These are phyloP conservation scores for Plasmodium relictum DNA, from an alignment of 169 alveolate species.

Conservation along the genomic window DNA sequence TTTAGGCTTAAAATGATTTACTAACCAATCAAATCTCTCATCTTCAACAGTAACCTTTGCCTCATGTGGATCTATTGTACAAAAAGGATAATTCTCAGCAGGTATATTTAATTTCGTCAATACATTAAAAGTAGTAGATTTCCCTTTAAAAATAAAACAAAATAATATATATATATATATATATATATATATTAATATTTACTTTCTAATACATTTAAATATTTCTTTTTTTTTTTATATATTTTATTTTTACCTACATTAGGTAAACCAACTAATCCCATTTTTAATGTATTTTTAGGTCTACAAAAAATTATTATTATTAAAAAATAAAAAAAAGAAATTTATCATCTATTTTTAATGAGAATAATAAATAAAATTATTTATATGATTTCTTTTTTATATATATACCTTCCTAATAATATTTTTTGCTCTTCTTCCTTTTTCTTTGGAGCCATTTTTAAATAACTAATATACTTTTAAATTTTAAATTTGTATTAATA, in stretches of 20 bases:
- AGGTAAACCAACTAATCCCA: constrained; percentile 99
- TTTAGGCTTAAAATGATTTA: constrained; percentile 95
- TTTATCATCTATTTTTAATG: neutral
- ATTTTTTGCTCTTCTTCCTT: constrained; percentile 85
- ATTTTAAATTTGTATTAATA: no score
- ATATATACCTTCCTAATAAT: constrained; percentile 77
- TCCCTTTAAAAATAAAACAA: constrained; percentile 87
- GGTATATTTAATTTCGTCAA: constrained; percentile 95
- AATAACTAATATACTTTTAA: no score
- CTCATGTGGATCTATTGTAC: constrained; percentile 97
- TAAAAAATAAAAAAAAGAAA: neutral
- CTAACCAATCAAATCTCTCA: constrained; percentile 94
- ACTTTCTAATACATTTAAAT: no score
- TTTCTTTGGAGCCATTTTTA: constrained; percentile 89
- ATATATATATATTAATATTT: constrained; percentile 90
- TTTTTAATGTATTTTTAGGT: constrained; percentile 93
- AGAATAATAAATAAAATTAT: neutral
- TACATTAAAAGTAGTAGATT: constrained; percentile 97
- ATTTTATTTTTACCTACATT: constrained; percentile 93
- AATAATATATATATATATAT: constrained; percentile 80
- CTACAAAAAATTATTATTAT: constrained; percentile 56
- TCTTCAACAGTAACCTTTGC: constrained; percentile 95
- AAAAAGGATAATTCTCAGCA: constrained; percentile 99
- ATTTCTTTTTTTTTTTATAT: no score
- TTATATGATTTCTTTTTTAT: neutral